Percentiles rank a stretch among this genome's conserved stretches.
These are phyloP conservation scores for Leccinum olivaceopallidum DNA, from an alignment of 768 basidiomycete species.

Conservation along the genomic window DNA sequence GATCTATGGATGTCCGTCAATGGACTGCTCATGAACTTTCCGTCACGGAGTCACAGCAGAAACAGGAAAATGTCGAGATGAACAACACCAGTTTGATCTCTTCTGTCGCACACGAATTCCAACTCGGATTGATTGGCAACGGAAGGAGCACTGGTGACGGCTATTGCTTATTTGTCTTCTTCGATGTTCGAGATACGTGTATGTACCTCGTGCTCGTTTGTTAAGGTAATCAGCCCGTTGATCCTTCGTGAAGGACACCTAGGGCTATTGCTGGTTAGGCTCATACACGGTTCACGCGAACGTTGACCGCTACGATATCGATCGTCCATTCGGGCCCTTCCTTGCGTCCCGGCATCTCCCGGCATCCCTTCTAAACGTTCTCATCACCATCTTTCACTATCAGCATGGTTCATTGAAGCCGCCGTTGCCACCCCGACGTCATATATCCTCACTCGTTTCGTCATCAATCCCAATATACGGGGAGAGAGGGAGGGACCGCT, in stretches of 20 bases:
- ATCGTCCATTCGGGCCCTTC: too few relatives aligned
- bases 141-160: constrained; percentile 19
- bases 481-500: too few relatives aligned
- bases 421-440: too few relatives aligned
- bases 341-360: too few relatives aligned
- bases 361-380: too few relatives aligned
- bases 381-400: too few relatives aligned
- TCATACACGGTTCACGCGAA: not conserved
- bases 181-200: not conserved
- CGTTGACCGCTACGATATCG: too few relatives aligned
- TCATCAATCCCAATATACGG: too few relatives aligned
- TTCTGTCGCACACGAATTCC: constrained; percentile 28
- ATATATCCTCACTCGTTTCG: too few relatives aligned
- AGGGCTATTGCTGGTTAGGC: not conserved
- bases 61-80: too few relatives aligned
- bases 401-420: too few relatives aligned
- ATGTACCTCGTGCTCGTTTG: constrained; percentile 7
- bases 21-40: constrained; percentile 13
- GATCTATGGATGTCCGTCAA: constrained; percentile 28
- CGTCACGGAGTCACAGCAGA: too few relatives aligned
- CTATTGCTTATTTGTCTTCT: constrained; percentile 12
- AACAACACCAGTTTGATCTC: constrained; percentile 20
- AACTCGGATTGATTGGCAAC: constrained; percentile 27
- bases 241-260: not conserved
- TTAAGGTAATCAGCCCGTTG: not conserved